Conservation (phyloP, 75 land plant genomes). For the Sequoiadendron giganteum region DNA sequence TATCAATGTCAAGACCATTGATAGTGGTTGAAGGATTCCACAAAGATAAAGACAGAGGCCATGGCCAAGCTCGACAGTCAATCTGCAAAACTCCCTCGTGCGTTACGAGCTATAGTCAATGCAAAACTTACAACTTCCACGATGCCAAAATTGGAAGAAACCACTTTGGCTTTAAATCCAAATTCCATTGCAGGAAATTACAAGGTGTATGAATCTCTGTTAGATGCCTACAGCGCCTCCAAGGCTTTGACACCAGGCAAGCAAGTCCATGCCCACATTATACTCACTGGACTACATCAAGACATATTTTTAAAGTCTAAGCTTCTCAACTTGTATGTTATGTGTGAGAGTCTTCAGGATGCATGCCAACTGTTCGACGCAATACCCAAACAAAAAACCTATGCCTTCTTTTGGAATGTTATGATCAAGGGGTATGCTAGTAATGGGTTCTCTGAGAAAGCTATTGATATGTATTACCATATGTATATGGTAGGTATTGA, state of each 20-base stretch:
- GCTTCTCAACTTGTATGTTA: conserved; percentile 47
- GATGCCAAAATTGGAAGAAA: not conserved
- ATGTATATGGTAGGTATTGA: conserved; percentile 46
- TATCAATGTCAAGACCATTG: not conserved
- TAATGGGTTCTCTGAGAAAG: conserved; percentile 53
- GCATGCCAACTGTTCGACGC: conserved; percentile 68
- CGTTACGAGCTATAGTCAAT: not conserved
- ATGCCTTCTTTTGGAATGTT: conserved; percentile 77
- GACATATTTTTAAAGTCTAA: conserved; percentile 27
- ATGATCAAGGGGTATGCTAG: conserved; percentile 72
- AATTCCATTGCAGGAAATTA: not conserved
- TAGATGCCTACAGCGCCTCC: not conserved
- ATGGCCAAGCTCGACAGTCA: not conserved
- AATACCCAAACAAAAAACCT: conserved; percentile 35
- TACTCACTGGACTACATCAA: conserved; percentile 28
- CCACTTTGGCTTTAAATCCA: not conserved
- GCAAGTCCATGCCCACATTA: conserved; percentile 42
- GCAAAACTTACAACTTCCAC: not conserved
- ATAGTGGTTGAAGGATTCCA: not conserved
- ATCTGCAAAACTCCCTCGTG: not conserved
- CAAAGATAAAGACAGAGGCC: too few species aligned
- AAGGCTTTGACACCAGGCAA: conserved; percentile 12
- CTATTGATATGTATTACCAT: conserved; percentile 48
- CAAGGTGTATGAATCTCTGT: not conserved
- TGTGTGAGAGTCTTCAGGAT: conserved; percentile 33